These are phyloP conservation scores for Grigorovia jiainica DNA, from an alignment of 805 yeast genomes.

Conservation along the genomic window DNA sequence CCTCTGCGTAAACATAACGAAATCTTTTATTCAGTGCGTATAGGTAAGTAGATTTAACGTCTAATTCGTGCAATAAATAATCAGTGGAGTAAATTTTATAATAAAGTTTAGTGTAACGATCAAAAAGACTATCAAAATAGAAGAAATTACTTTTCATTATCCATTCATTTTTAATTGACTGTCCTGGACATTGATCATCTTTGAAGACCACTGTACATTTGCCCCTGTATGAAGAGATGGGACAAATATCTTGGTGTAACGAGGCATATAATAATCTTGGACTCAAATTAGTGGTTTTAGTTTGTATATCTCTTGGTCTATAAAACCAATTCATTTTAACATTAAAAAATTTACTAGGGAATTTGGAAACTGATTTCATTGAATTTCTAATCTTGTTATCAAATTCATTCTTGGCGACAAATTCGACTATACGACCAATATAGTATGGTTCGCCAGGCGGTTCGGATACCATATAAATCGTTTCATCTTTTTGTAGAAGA, in stretches of 20 bases:
- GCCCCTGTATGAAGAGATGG: constrained; percentile 67
- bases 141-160: constrained; percentile 56
- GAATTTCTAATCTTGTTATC: constrained; percentile 10
- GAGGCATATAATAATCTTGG: constrained; percentile 75
- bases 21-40: constrained; percentile 57
- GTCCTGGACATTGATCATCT: constrained; percentile 47
- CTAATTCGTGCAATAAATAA: constrained; percentile 46
- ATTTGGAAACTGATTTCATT: constrained; percentile 12
- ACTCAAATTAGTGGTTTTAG: constrained; percentile 41
- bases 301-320: constrained; percentile 75
- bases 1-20: constrained; percentile 67
- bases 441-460: constrained; percentile 94
- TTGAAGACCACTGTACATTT: constrained; percentile 59
- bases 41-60: constrained; percentile 37
- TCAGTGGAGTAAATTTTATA: constrained; percentile 69
- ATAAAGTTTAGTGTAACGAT: constrained; percentile 72
- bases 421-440: constrained; percentile 75
- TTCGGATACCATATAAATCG: constrained; percentile 75
- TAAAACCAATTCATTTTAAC: constrained; percentile 86
- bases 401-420: constrained; percentile 31
- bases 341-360: constrained; percentile 42
- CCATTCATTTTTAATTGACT: constrained; percentile 37
- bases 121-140: constrained; percentile 79
- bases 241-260: constrained; percentile 78
- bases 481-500: constrained; percentile 36